Conservation (phyloP, 2,329 filamentous ascomycete species). For the Sordariomycetes sp. region DNA sequence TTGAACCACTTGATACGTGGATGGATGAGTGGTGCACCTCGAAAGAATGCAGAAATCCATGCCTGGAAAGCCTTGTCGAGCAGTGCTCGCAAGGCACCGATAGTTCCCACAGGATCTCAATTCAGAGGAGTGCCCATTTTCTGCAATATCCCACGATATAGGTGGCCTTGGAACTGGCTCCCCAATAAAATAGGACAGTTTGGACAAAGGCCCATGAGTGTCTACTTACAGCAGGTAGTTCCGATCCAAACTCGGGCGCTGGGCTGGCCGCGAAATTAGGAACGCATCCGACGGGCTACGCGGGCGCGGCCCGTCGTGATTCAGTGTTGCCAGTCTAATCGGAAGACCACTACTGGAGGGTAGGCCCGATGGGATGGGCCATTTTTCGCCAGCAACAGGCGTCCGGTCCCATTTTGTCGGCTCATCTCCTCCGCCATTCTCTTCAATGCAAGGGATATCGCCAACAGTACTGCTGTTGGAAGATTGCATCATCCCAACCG, state of each 20-base stretch:
- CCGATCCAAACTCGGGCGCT: not conserved
- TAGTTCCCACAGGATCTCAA: not conserved
- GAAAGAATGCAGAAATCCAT: not conserved
- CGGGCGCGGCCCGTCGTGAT: constrained; percentile 7
- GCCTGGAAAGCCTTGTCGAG: no score
- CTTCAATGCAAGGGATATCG: constrained; percentile 23
- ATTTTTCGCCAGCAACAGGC: not conserved
- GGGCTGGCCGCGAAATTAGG: constrained; percentile 9
- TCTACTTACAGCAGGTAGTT: not conserved
- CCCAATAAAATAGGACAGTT: not conserved
- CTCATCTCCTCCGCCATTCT: constrained; percentile 14
- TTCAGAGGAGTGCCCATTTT: not conserved
- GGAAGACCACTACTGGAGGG: not conserved
- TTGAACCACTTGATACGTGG: not conserved
- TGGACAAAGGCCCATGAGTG: not conserved
- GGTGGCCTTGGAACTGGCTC: not conserved
- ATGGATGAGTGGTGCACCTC: not conserved
- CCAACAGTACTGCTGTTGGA: constrained; percentile 18
- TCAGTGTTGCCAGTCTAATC: not conserved
- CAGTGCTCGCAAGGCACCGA: not conserved
- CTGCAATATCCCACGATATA: not conserved
- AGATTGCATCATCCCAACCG: constrained; percentile 26
- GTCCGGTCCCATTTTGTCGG: not conserved
- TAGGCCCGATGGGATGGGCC: not conserved
- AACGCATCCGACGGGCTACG: constrained; percentile 13